Conservation (phyloP, 1,139 yeast species). For the Lodderomyces orthopsilosis region DNA sequence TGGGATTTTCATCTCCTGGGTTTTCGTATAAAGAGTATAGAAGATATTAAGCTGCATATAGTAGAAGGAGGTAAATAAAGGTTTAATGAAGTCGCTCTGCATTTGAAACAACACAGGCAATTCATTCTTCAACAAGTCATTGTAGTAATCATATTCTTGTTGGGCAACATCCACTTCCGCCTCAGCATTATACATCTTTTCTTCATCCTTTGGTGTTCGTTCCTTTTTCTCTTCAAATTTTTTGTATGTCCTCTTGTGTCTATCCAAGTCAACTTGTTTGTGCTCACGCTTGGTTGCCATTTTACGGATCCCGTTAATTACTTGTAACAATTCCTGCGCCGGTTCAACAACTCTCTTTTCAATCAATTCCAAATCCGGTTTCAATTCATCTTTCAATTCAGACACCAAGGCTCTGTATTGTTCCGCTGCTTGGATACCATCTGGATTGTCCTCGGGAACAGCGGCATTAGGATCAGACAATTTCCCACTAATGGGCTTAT, state of each 20-base stretch:
- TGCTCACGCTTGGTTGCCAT: constrained; percentile 96
- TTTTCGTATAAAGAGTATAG: constrained; percentile 82
- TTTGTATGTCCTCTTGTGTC: constrained; percentile 66
- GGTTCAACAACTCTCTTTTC: constrained; percentile 89
- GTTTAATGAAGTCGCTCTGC: constrained; percentile 89
- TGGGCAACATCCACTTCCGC: constrained; percentile 88
- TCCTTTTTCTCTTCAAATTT: constrained; percentile 83
- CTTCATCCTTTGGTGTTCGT: constrained; percentile 83
- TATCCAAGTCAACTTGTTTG: constrained; percentile 90
- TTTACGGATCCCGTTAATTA: constrained; percentile 79
- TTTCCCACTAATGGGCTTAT: constrained; percentile 92
- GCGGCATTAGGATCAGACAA: constrained; percentile 84
- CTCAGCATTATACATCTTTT: constrained; percentile 81
- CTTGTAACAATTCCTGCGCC: constrained; percentile 82
- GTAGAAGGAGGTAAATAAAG: constrained; percentile 89
- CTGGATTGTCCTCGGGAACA: constrained; percentile 90
- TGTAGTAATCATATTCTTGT: constrained; percentile 93
- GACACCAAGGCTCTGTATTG: constrained; percentile 85
- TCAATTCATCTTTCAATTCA: constrained; percentile 78
- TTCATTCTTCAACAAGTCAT: constrained; percentile 88
- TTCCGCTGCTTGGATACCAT: constrained; percentile 91
- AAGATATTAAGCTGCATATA: constrained; percentile 97
- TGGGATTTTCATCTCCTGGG: constrained; percentile 96
- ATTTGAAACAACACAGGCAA: constrained; percentile 81
- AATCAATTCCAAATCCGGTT: constrained; percentile 91